A percentile compares a stretch with the other conserved stretches of the same genome.
Evolutionary conservation across 768 basidiomycete species (phyloP).

Genomic region (Suillus clintonianus): DNA sequence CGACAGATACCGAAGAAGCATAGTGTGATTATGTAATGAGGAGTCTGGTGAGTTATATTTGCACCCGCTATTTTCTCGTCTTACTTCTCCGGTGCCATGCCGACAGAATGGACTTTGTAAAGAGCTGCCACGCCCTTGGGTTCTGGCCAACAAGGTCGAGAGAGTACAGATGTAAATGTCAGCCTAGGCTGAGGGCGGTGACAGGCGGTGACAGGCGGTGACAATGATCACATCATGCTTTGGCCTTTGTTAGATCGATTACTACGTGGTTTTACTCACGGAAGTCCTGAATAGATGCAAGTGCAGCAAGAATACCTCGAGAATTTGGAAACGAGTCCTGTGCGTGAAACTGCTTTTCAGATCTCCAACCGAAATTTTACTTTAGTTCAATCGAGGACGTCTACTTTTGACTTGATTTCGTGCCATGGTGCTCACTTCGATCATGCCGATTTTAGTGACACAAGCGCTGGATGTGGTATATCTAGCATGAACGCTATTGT

Average conservation of each 20-base stretch:
- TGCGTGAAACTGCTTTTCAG: background rate
- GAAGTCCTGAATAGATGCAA: background rate
- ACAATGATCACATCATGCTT: background rate
- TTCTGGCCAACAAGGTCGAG: background rate
- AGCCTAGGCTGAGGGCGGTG: too few relatives aligned
- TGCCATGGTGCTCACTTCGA: background rate
- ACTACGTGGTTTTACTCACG: background rate
- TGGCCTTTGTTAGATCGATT: background rate
- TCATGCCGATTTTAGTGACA: background rate
- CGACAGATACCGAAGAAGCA: background rate
- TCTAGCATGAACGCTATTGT: too few relatives aligned
- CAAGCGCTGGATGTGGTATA: too few relatives aligned
- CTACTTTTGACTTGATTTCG: background rate
- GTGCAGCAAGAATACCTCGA: too few relatives aligned
- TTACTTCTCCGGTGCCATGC: background rate
- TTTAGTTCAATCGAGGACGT: background rate
- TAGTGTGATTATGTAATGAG: background rate
- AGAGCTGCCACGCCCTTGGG: background rate
- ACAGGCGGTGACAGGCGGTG: background rate
- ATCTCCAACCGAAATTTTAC: background rate
- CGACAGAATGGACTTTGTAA: background rate
- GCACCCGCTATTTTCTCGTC: background rate
- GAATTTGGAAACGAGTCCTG: too few relatives aligned
- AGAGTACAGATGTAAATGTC: background rate
- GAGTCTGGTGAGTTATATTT: background rate